Base-by-base conservation (phyloP, 1,139 yeast species). In the Hyphopichia khmerensis region DNA sequence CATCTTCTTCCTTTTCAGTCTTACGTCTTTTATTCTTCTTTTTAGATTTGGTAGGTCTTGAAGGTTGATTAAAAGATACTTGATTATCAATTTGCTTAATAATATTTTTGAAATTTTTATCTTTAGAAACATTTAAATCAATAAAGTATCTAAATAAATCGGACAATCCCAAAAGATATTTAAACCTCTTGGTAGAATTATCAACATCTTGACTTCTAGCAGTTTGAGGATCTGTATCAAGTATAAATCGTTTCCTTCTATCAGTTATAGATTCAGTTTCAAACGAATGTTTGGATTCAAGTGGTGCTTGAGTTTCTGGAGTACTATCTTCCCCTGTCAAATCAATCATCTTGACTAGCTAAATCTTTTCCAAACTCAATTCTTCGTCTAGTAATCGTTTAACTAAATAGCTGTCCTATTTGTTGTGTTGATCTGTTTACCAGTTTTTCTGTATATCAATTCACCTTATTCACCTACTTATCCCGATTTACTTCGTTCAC, bases 1-100 rank as follows among this genome's bases (percentile, higher is more conserved):
- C 96, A 60, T 89, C 97, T 60, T 91, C 98, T 57, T 91, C 96
- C 61, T 87, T 84, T 61, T 88, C 96, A 0, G 95, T 84, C 59
- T 87, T 87, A 46, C 96, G 64, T 40, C 82, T 53, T 26, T 72
- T 47, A 3, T 45, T 48, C 33, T 48, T 43, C 36, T 45, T 49
- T 10, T 51, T 39, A 45, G 53, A 36, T 15, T 21, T 49, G 19
- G 29, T 14, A 30, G 26, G 3, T 19, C 15, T 23, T 13, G 23
- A 13, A 55, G 69, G 43, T 53, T 59, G 53, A 33, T 50, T 52
- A 38, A 60, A 61, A 8, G 63, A 53, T 35, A 52, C 53, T 35
- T 80, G 70, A 41, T 49, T 53, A 47, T 69, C 73, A 37, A 81
- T 65, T 43, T 76, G 65, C 38, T 72, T 63, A 43, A 79, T 65